These are phyloP conservation scores for Yarrowia bubula DNA, from an alignment of 805 yeast genomes.

Conservation along the genomic window DNA sequence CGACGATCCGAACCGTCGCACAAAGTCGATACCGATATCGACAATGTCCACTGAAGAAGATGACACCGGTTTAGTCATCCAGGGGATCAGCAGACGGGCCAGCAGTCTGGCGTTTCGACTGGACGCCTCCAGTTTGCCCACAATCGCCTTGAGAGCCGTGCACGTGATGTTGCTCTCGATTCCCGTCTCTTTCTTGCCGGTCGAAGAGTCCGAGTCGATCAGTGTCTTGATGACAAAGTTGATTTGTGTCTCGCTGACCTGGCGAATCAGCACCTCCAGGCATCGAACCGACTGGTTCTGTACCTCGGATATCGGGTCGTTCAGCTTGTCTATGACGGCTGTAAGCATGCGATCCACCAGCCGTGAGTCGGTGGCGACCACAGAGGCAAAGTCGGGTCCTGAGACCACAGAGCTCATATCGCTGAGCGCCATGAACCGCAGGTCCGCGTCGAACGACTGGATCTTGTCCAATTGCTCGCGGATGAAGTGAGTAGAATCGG, in stretches of 20 bases:
- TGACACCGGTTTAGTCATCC: slow-evolving; percentile 24
- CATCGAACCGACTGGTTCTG: slow-evolving; percentile 71
- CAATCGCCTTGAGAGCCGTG: slow-evolving; percentile 40
- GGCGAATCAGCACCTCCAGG: slow-evolving; percentile 43
- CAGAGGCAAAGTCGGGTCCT: slow-evolving; percentile 33
- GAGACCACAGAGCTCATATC: slow-evolving; percentile 54
- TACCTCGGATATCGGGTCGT: slow-evolving; percentile 68
- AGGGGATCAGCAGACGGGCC: slow-evolving; percentile 34
- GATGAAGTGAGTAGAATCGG: slow-evolving; percentile 4
- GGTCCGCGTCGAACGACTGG: slow-evolving; percentile 58
- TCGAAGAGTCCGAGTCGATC: slow-evolving; percentile 26
- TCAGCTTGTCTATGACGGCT: slow-evolving; percentile 46
- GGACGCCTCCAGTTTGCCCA: slow-evolving; percentile 34
- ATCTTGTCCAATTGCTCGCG: slow-evolving; percentile 23
- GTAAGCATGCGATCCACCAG: slow-evolving; percentile 40
- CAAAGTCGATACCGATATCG: slow-evolving; percentile 58
- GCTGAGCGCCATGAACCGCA: slow-evolving; percentile 80
- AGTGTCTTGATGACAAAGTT: slow-evolving; percentile 21
- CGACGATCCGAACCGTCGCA: slow-evolving; percentile 49
- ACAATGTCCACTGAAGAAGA: slow-evolving; percentile 51
- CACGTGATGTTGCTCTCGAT: slow-evolving; percentile 29
- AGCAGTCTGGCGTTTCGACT: slow-evolving; percentile 34
- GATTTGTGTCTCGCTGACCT: slow-evolving; percentile 30
- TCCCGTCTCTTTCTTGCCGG: not conserved
- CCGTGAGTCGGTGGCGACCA: slow-evolving; percentile 36